Evolutionary conservation across 352 stramenopile genomes (phyloP).

Genomic region (Elongisporangium prolatum): DNA sequence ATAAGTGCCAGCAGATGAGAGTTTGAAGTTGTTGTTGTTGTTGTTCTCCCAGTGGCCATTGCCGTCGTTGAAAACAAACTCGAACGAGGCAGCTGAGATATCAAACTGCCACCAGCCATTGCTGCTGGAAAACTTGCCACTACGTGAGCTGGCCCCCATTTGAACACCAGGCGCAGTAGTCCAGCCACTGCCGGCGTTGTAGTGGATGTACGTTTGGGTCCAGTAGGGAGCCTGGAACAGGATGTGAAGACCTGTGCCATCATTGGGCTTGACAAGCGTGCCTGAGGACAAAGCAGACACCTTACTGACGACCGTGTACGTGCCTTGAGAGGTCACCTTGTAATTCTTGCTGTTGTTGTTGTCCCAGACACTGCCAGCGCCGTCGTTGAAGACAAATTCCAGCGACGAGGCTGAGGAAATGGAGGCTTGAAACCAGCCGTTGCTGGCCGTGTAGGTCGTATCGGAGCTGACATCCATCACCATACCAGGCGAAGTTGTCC

Average conservation of each 20-base stretch:
- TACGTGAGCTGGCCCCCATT: slow-evolving; percentile 29
- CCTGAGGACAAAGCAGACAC: slow-evolving; percentile 20
- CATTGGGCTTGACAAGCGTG: slow-evolving; percentile 17
- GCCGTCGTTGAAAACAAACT: slow-evolving; percentile 42
- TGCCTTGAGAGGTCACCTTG: slow-evolving; percentile 13
- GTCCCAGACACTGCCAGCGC: slow-evolving; percentile 21
- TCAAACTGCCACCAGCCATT: slow-evolving; percentile 41
- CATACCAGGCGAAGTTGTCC: slow-evolving; percentile 13
- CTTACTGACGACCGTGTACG: slow-evolving; percentile 20
- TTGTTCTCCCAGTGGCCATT: slow-evolving; percentile 41
- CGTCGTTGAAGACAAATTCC: slow-evolving; percentile 29
- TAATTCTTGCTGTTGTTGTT: slow-evolving; percentile 31
- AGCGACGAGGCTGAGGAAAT: slow-evolving; percentile 9
- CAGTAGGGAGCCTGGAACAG: slow-evolving; percentile 23
- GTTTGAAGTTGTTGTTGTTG: slow-evolving; percentile 32
- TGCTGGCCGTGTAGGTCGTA: slow-evolving; percentile 11
- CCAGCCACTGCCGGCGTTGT: slow-evolving; percentile 26
- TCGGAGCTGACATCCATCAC: slow-evolving; percentile 12
- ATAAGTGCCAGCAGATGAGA: slow-evolving; percentile 25
- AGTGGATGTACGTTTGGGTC: slow-evolving; percentile 35
- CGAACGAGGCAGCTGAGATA: slow-evolving; percentile 16
- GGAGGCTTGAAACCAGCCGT: slow-evolving; percentile 26
- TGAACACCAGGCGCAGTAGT: slow-evolving; percentile 22
- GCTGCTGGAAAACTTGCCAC: slow-evolving; percentile 24
- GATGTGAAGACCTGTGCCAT: slow-evolving; percentile 21